Base-by-base conservation (phyloP, 176 grass and related monocot genomes). In the Stipa capillata region DNA sequence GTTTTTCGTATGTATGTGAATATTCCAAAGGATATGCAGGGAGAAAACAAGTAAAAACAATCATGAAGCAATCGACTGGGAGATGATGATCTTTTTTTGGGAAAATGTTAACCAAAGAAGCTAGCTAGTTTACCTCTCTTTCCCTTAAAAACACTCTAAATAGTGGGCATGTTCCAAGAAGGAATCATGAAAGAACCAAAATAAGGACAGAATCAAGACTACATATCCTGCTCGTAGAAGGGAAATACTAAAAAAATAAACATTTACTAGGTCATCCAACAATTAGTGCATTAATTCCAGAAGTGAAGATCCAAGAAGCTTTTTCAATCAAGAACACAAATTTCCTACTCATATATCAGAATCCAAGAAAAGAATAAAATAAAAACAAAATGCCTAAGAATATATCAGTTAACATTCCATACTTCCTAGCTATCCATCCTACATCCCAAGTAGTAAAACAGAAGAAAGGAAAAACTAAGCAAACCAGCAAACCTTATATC, bases 11-110 rank as follows among this genome's bases (percentile, higher is more conserved):
- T 17, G 8, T 21, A 12, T 11, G 2, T 69, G 76, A 50, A 75
- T 52, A 61, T 44, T 80, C 81, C 68, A 12, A 53, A 32, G 13
- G 58, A 21, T 29, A 23, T 56, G 55, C 2, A 48, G 15, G 31
- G 4, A 27, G 33, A n/a, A n/a, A 65, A 39, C 65, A 49, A 39
- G 79, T 34, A 65, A 33, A 78, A 50, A 45, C 25, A 77, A 89
- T 79, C 65, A 86, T 90, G 49, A 28, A 29, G 43, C 73, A 79
- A 83, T 76, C 88, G 11, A 65, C 10, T 1, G 47, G 48, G 23
- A 63, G 79, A 78, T 82, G 78, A 67, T 73, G 48, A 16, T 25
- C n/a, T n/a, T n/a, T n/a, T n/a, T n/a, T 24, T 5, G 9, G 40
- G 39, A 4, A 41, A 73, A 34, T 65, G 20, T 1, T 54, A 12